Conservation (phyloP, 1,284 basidiomycete genomes). For the Phellopilus nigrolimitatus region DNA sequence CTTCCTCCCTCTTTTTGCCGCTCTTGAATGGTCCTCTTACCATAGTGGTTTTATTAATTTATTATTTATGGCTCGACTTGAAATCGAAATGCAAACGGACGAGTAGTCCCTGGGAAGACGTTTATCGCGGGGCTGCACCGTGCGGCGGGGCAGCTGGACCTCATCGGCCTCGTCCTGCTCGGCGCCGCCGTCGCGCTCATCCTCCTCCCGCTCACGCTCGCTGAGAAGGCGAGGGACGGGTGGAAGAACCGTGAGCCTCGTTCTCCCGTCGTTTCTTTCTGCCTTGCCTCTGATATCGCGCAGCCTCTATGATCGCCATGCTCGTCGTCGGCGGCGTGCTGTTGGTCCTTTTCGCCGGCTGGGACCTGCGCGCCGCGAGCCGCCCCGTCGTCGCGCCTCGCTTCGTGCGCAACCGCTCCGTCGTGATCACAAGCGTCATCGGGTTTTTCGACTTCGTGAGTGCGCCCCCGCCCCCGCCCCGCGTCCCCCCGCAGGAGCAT, state of each 20-base stretch:
- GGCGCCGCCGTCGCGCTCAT: slow-evolving; percentile 57
- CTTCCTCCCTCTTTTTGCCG: not conserved
- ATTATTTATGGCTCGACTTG: no score
- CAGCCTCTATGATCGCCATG: slow-evolving; percentile 55
- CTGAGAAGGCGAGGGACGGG: slow-evolving; percentile 36
- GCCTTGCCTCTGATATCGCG: not conserved
- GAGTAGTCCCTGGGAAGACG: no score
- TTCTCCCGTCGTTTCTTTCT: slow-evolving; percentile 1
- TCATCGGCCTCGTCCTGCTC: slow-evolving; percentile 64
- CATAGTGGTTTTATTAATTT: no score
- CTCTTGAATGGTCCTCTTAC: no score
- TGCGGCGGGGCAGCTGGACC: slow-evolving; percentile 48
- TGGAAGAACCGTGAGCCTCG: slow-evolving; percentile 40
- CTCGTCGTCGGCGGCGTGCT: slow-evolving; percentile 45
- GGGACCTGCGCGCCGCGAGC: slow-evolving; percentile 46
- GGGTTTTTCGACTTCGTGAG: slow-evolving; percentile 68
- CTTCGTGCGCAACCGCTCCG: slow-evolving; percentile 53
- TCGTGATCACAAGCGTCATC: slow-evolving; percentile 58
- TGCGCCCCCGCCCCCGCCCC: slow-evolving; percentile 15
- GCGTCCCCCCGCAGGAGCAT: not conserved
- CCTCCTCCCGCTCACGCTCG: slow-evolving; percentile 64
- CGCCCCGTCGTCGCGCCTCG: slow-evolving; percentile 50
- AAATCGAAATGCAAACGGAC: no score
- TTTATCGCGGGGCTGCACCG: no score
- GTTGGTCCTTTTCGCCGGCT: slow-evolving; percentile 38